Evolutionary conservation across 257 asterid genomes (phyloP), one percentile per base, ranked within the genome.

Genomic region (Verbena officinalis): DNA sequence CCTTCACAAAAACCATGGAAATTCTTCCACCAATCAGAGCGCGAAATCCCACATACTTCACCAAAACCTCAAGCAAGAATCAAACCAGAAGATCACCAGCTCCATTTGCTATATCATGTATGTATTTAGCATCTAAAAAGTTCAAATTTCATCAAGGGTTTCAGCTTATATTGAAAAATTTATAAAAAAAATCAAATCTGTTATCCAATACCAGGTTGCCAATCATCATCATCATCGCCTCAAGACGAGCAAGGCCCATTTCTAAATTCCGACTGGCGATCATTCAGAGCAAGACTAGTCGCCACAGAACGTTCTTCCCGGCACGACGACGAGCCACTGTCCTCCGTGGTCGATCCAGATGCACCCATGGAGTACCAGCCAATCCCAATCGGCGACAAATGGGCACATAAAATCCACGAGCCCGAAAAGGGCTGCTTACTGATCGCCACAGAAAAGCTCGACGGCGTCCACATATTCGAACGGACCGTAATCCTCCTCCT

Each of bases 381-480:
- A 3, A 67, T 60, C 77, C 39, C 72, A 7, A 51, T 77, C 4
- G 90, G 84, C 2, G 86, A 67, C 64, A 89, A 81, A 70, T 92
- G 97, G 98, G 97, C 88, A 3, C 98, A 92, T 73, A 73, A 62
- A 3, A 82, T 88, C 77, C 86, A 83, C 33, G 96, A 91, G 52
- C 95, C 95, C 0, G 98, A 91, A 69, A 86, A 85, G 30, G 98
- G 95, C 0, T 88, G 95, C 75, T 49, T 91, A 7, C 69, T 86
- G 42, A 82, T 86, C 13, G 96, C 96, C 53, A 89, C 90, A 0
- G 95, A 89, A 46, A 91, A 86, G 80, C 92, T 86, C 1, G 92
- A 91, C 20, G 97, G 97, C 3, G 96, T 84, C 73, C 96, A 91
- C 85, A 88, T 88, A 4, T 92, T 92, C 46, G 97, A 92, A 15